Evolutionary conservation across 345 rosid genomes (phyloP), one percentile per base, ranked within the genome.

Genomic region (Luvunga scandens): DNA sequence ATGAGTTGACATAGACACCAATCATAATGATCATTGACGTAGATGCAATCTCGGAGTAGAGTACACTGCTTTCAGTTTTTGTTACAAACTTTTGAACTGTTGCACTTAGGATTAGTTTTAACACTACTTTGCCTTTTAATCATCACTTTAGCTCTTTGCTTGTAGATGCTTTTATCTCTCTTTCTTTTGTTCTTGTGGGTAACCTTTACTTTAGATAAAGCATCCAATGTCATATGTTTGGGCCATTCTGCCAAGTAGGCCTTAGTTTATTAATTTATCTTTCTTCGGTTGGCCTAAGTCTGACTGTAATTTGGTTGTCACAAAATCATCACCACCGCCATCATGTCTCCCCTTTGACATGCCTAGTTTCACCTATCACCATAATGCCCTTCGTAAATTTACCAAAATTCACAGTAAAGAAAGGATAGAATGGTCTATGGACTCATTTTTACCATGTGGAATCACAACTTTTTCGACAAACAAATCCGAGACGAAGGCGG

Each of bases 131-230:
- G 27, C 10, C 38, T 25, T 74, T 39, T 42, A 42, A 42, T 62
- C 77, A 61, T 62, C 77, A 62, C 77, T 74, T 42, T 45, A 64
- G 39, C 34, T 45, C 28, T 60, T 75, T 62, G 42, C 69, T 75
- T 63, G 63, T 39, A 31, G 67, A 14, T 28, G 45, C 75, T n/a
- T 25, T 60, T 38, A 13, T 25, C 53, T 25, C 24, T 4, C 42
- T 19, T 75, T 19, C 69, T 45, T 62, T 63, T 63, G 28, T 12
- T 62, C 5, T 22, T 31, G 22, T 19, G 70, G 42, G 56, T 45
- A 48, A 66, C 36, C 64, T 75, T 75, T 75, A 9, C 72, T 66
- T 66, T 7, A 31, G 56, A 48, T 33, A 27, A 75, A 66, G 78
- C 72, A 75, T 75, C 78, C 55, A 31, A 66, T n/a, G 64, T n/a